Base-by-base conservation (phyloP, 1,284 basidiomycete genomes). In the Ustilago curta region DNA sequence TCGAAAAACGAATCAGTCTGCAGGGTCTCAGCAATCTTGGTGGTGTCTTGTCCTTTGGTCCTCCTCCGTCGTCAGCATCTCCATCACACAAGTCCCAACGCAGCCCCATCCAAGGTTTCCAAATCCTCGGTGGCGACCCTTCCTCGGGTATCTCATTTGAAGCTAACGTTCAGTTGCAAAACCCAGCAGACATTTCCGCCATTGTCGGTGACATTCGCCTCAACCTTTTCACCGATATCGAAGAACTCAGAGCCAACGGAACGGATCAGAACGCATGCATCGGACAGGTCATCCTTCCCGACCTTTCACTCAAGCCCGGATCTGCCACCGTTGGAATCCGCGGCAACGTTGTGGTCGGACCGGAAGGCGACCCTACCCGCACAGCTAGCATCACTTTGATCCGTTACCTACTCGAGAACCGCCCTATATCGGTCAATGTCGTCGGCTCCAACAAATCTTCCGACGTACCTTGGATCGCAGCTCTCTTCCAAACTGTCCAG, bases 361-460 rank as follows among this genome's bases (percentile, higher is more conserved):
- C 43, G 0, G n/a, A 47, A 40, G 59, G 48, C 12, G 53, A 62
- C 23, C 39, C 50, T 27, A 37, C 60, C 14, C 64, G 63, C 43
- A 54, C 43, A 14, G 70, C 68, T 9, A 72, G 77, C 29, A 11
- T 59, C 12, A 57, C 58, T 3, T 43, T 74, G 16, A 67, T 80
- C 32, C 56, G 70, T 14, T 68, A 59, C 25, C 67, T 80, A 2
- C 64, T 80, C 35, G 72, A 80, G 58, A 75, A 80, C 40, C 62
- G 72, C 12, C 7, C 70, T 18, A 55, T 76, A 12, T 54, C 66
- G 16, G 44, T 70, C 57, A 73, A 52, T 7, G 66, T 62, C 4
- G 55, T 55, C 27, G 72, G 74, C 11, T 48, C 59, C 14, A 29
- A 25, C 29, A 54, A 54, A n/a, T 55, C 71, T 21, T 80, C 78